A percentile compares a stretch with the other conserved stretches of the same genome.
These are phyloP conservation scores for Pouteria glomerata DNA, from an alignment of 148 eudicot species.

Conservation along the genomic window DNA sequence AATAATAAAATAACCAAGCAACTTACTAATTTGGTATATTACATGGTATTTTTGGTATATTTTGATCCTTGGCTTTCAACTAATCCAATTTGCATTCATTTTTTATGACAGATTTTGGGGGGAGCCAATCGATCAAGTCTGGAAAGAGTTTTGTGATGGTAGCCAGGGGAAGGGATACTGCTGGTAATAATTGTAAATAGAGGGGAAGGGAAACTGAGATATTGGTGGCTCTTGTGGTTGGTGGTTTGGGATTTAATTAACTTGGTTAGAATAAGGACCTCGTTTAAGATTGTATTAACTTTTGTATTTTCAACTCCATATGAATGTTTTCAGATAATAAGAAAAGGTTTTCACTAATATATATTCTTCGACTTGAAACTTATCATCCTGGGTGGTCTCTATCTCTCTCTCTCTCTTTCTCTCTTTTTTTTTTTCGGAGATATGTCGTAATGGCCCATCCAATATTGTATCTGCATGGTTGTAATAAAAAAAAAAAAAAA, in stretches of 20 bases:
- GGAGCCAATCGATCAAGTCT: not conserved
- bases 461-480: no score
- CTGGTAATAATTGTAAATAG: not conserved
- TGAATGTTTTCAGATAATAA: no score
- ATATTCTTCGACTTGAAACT: no score
- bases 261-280: not conserved
- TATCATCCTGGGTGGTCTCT: no score
- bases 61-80: not conserved
- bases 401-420: no score
- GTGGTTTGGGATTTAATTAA: not conserved
- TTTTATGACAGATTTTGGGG: conserved; percentile 11
- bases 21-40: not conserved
- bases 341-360: no score
- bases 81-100: not conserved
- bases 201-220: not conserved
- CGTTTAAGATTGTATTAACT: no score
- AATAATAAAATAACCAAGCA: not conserved
- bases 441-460: no score
- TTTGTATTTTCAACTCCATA: no score
- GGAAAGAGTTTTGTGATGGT: not conserved
- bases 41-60: not conserved
- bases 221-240: not conserved
- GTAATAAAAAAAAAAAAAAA: no score
- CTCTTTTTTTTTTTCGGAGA: no score
- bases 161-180: no score